These are phyloP conservation scores for Elongisporangium senticosum DNA, from an alignment of 352 stramenopile genomes.

Conservation along the genomic window DNA sequence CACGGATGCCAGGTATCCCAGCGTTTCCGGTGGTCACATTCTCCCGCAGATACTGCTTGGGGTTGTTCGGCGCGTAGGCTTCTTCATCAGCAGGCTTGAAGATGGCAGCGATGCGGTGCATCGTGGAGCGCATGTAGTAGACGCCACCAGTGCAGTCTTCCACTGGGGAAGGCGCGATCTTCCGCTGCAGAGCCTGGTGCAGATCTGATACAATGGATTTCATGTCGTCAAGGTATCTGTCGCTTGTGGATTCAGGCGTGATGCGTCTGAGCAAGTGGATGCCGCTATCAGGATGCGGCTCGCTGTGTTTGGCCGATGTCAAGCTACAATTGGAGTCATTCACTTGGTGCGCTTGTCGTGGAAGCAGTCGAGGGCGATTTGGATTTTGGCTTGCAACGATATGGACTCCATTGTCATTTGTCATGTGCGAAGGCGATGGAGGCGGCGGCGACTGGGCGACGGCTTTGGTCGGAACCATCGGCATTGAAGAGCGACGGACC, in stretches of 20 bases:
- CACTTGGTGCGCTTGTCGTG: not conserved
- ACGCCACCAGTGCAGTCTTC: constrained; percentile 62
- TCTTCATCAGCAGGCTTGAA: constrained; percentile 72
- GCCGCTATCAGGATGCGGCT: not conserved
- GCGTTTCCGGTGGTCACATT: constrained; percentile 1
- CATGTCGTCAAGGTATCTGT: constrained; percentile 16
- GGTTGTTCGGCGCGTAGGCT: constrained; percentile 54
- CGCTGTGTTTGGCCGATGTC: not conserved
- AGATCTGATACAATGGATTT: constrained; percentile 21
- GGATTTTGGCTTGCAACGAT: constrained; percentile 4
- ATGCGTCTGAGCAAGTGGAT: constrained; percentile 7
- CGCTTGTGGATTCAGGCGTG: constrained; percentile 12
- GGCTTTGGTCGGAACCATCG: not conserved
- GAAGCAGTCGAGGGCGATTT: constrained; percentile 3
- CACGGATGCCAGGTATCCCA: constrained; percentile 24
- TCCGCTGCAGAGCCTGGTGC: constrained; percentile 22
- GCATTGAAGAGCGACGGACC: not conserved
- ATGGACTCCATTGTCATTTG: constrained; percentile 3
- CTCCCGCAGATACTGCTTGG: constrained; percentile 25
- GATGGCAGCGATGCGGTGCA: constrained; percentile 35
- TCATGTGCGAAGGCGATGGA: not conserved
- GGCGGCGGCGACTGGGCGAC: not conserved
- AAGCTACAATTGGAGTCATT: not conserved
- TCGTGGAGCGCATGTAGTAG: constrained; percentile 48
- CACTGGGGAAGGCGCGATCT: constrained; percentile 32